A percentile compares a stretch with the other conserved stretches of the same genome.
phyloP scores from a whole-genome alignment of 2,329 filamentous ascomycete species.

The Xylariaceae sp. region DNA sequence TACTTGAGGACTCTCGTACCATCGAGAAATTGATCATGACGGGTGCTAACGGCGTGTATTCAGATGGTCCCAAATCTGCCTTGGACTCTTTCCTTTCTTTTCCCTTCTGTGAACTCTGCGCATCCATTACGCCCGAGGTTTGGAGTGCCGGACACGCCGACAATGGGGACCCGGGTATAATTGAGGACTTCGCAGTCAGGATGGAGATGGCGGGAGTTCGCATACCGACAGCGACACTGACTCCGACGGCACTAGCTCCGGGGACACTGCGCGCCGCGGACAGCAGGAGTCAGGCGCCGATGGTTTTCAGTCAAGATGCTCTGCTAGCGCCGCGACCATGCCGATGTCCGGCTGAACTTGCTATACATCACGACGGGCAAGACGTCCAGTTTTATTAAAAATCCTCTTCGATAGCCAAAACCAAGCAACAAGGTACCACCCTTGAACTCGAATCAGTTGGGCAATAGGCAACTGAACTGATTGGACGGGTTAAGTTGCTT shows the following conservation, averaged over 20 bases:
- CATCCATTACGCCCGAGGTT: conserved; percentile 13
- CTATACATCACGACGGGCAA: too few relatives aligned
- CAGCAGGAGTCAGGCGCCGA: too few relatives aligned
- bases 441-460: too few relatives aligned
- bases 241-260: conserved; percentile 36
- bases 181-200: conserved; percentile 72
- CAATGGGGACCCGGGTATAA: conserved; percentile 46
- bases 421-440: too few relatives aligned
- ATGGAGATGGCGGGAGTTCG: conserved; percentile 71
- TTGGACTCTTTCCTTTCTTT: conserved; percentile 84
- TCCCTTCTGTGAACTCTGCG: conserved; percentile 64
- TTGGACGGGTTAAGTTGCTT: conserved; percentile 61
- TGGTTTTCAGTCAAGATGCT: too few relatives aligned
- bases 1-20: too few relatives aligned
- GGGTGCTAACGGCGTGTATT: neutral
- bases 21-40: too few relatives aligned
- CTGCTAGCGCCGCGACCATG: too few relatives aligned
- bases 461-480: conserved; percentile 31
- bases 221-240: conserved; percentile 49
- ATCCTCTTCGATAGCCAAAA: too few relatives aligned
- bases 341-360: too few relatives aligned
- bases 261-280: conserved; percentile 44
- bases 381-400: too few relatives aligned
- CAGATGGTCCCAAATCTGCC: conserved; percentile 62
- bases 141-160: conserved; percentile 6